Base-by-base conservation (phyloP, 768 basidiomycete genomes). In the Strobilomyces echinocephalus region DNA sequence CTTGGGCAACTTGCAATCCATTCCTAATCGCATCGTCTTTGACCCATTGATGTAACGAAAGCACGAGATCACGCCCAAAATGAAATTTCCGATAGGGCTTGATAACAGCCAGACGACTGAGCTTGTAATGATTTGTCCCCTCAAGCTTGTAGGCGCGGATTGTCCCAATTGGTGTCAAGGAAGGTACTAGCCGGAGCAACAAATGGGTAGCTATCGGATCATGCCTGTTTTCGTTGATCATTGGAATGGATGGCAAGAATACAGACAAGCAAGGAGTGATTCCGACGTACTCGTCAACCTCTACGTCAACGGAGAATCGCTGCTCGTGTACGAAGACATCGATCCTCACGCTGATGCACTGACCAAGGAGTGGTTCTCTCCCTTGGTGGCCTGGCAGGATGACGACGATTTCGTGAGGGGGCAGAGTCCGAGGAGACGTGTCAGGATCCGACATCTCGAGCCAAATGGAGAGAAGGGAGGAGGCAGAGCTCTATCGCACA, bases 201-300 rank as follows among this genome's bases (percentile, higher is more conserved):
- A 91, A 80, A 70, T 92, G 90, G 24, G 79, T 80, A 24, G 87
- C 79, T 40, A 66, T 71, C 55, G 79, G 76, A 69, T 90, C 88
- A 55, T 75, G 71, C 36, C 87, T 91, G 66, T 28, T 45, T 7
- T 36, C 10, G 50, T 53, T 49, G 54, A 50, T 48, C 20, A 49
- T 44, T 24, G 53, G 46, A 40, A 57, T 53, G 44, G 39, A 53
- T 42, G 49, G 36, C 36, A 43, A 58, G 31, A 51, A 56, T 52
- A 35, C 15, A 59, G 55, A 45, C 42, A 34, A 47, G 39, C 52
- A 36, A 14, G 36, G 14, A 24, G 21, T 24, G 40, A 14, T 2
- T 49, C 34, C 70, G 72, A 69, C 72, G 59, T 51, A 87, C 89
- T 80, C 76, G 70, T 93, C 91, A 60, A 86, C 74, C 69, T 94